These are phyloP conservation scores for Datura wrightii DNA, from an alignment of 257 asterid species.

Conservation along the genomic window DNA sequence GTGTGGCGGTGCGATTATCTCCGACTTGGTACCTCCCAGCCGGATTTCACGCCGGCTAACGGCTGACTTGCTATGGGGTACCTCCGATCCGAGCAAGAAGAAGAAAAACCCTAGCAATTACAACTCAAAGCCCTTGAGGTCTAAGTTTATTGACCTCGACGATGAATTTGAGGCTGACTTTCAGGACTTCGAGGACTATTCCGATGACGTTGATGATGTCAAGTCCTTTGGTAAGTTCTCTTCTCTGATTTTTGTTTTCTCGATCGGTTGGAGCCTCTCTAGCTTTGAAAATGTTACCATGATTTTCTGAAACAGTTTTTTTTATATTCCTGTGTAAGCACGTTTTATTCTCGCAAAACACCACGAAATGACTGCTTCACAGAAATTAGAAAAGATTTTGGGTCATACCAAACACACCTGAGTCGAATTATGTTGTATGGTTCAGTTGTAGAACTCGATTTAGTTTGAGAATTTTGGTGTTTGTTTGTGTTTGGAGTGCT, in stretches of 20 bases:
- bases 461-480: neutral
- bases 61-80: conserved; percentile 85
- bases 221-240: conserved; percentile 49
- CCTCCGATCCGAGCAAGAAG: conserved; percentile 50
- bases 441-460: neutral
- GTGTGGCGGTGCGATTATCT: conserved; percentile 96
- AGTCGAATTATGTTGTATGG: neutral
- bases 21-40: conserved; percentile 63
- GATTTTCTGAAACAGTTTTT: neutral
- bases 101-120: conserved; percentile 47
- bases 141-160: conserved; percentile 56
- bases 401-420: neutral
- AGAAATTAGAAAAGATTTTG: neutral
- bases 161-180: conserved; percentile 87
- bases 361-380: neutral
- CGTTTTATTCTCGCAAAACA: neutral
- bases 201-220: conserved; percentile 52
- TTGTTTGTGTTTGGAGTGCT: neutral
- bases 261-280: neutral
- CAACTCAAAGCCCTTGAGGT: conserved; percentile 63
- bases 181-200: conserved; percentile 71
- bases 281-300: neutral
- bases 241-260: neutral
- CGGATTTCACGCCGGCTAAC: conserved; percentile 72
- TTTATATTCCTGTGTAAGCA: neutral